Percentiles rank a stretch among this genome's conserved stretches.
Conservation (phyloP, 345 rosid species). For the Mallotus nudiflorus region DNA sequence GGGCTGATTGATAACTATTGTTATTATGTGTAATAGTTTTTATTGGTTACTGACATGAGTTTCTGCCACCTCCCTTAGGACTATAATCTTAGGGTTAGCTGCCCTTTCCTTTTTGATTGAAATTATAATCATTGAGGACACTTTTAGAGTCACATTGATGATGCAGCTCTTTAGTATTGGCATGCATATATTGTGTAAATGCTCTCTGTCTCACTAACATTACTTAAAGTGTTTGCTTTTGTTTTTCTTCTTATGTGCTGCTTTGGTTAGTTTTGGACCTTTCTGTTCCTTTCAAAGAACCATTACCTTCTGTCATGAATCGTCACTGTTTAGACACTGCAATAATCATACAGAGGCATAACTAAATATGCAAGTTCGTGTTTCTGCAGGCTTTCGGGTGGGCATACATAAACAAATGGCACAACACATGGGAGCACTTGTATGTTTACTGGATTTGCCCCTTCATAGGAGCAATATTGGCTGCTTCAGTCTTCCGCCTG, state of each 20-base stretch:
- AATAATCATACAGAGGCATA: background rate
- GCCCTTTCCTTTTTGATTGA: background rate
- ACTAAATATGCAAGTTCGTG: background rate
- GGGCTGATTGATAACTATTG: background rate
- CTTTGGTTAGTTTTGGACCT: background rate
- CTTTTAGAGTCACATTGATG: too few relatives aligned
- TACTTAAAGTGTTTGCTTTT: background rate
- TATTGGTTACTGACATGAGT: background rate
- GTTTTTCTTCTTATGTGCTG: background rate
- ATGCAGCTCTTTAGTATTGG: too few relatives aligned
- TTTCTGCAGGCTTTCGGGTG: slow-evolving; percentile 82
- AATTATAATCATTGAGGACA: background rate
- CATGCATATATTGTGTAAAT: too few relatives aligned
- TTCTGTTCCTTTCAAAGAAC: background rate
- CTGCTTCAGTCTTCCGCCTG: slow-evolving; percentile 72
- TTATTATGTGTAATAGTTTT: background rate
- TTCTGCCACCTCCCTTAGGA: background rate
- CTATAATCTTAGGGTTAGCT: background rate
- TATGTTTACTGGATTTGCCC: slow-evolving; percentile 95
- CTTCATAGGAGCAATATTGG: slow-evolving; percentile 69
- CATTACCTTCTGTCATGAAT: background rate
- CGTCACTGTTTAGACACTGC: too few relatives aligned
- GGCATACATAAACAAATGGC: slow-evolving; percentile 81
- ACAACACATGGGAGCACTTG: slow-evolving; percentile 86
- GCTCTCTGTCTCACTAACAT: too few relatives aligned